Base-by-base conservation (phyloP, 257 asterid species). In the Echites panduratus region DNA sequence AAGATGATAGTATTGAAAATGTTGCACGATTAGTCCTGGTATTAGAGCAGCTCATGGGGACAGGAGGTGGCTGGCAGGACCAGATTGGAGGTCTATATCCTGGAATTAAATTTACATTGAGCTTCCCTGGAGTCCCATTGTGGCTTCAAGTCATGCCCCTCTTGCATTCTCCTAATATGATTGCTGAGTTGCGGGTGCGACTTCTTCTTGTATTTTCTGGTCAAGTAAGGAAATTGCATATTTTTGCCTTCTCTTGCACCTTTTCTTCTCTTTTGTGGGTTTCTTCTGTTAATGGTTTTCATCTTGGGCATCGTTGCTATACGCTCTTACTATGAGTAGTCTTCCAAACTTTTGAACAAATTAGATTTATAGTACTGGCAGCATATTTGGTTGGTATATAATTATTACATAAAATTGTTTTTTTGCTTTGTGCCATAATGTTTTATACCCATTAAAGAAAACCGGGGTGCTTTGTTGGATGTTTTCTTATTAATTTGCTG, bases 51-150 rank as follows among this genome's bases (percentile, higher is more conserved):
- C 89, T 90, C 38, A 90, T 92, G 97, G 97, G 97, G 69, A 95
- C 99, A 6, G 99, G 98, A 63, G 99, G 99, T 74, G 97, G 98
- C 41, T 95, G 99, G 95, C 99, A 91, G 82, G 99, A 94, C 84
- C 98, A 94, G 75, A 89, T 91, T 35, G 99, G 99, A 16, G 99
- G 98, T 61, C 87, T 95, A 52, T 95, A 95, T 82, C 96, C 98
- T 14, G 96, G 99, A 79, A 87, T 95, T 58, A 92, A 92, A 77
- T 95, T 84, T 62, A 90, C 97, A 40, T 85, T 92, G 20, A 91
- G 97, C 77, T 87, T 83, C 83, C 99, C 99, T 11, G 99, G 98
- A 40, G 78, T 87, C 72, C 98, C 98, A 0, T 70, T 95, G 81
- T 81, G 96, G 73, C 96, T 92, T 72, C 95, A 89, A 79, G 98